Evolutionary conservation across 768 basidiomycete genomes (phyloP), one percentile per base, ranked within the genome.

Genomic region (Kwoniella bestiolae): DNA sequence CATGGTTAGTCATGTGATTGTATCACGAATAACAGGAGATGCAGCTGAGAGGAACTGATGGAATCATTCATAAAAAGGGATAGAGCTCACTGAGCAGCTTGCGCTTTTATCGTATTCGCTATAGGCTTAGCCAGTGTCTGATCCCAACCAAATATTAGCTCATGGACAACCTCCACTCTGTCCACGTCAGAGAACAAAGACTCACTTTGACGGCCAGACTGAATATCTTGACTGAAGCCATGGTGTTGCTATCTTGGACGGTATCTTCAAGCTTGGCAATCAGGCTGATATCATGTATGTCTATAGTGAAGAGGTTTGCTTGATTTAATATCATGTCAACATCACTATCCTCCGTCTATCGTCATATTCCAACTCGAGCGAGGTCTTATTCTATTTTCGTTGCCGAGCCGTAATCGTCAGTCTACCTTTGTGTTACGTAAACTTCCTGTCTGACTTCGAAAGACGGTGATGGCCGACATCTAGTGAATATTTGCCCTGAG

Each of bases 71-170:
- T 38, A 16, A 38, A 11, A 6, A 38, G 35, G 23, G 26, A 28
- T 3, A 12, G 9, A 6, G 66, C 77, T 60, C 49, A 80, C 79
- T 79, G 67, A 3, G 73, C 68, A 34, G 80, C 80, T 63, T 81
- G 80, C 9, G 66, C 65, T 57, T 81, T 81, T 34, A 81, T 76
- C 8, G 74, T 75, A 49, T 68, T 79, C 4, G 80, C 75, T 68
- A 81, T 78, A 2, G 80, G 80, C 60, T 81, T 81, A 0, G 80
- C 80, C 9, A 79, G 56, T 8, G 79, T 80, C 79, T 78, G n/a
- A n/a, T n/a, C n/a, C n/a, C n/a, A n/a, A n/a, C n/a, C n/a, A n/a
- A n/a, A n/a, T n/a, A n/a, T n/a, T n/a, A n/a, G n/a, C n/a, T n/a
- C n/a, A 46, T 35, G 58, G 32, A 60, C 46, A 11, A 50, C 58